Evolutionary conservation across 2,329 filamentous ascomycete genomes (phyloP), one percentile per base, ranked within the genome.

Genomic region (Pseudogymnoascus sp.): DNA sequence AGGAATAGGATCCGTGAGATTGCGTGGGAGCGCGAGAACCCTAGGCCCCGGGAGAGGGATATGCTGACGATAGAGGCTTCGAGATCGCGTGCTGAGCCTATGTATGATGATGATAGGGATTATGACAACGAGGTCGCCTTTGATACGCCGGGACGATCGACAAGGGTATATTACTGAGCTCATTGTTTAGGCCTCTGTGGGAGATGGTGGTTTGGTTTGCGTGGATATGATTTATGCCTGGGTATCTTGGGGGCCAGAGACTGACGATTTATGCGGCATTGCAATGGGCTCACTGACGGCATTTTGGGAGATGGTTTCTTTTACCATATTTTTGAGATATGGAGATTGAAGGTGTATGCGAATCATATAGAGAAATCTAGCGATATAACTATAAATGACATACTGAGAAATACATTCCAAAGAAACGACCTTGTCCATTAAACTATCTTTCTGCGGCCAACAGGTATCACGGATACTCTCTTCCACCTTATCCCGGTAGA

Each of bases 121-220:
- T 83, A 85, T 65, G 88, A 91, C 76, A 82, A 85, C 33, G 88
- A 91, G 71, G 79, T 90, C 62, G 75, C 87, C 60, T 87, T 86
- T 69, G 87, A 91, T 65, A 64, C 40, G 17, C 40, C 62, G 31
- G 38, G 61, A 19, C 23, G 65, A 35, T 23, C 13, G 28, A 31
- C 36, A 19, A 47, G 61, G 60, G 33, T 36, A 33, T 61, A 65
- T 33, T 33, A 61, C 59, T 57, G 11, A 57, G 3, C 15, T 9
- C 9, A 2, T n/a, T 19, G 28, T 33, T 33, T 15, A 33, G n/a
- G 5, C n/a, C n/a, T 33, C 26, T 33, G 10, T 33, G 26, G 19
- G 26, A 8, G 10, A 33, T 57, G 28, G 10, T 10, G 11, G n/a
- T 4, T 33, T 57, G 28, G 50, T 33, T 21, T 33, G 28, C 50